Conservation (phyloP, 1,284 basidiomycete species). For the Austroboletus novae-zelandiae region DNA sequence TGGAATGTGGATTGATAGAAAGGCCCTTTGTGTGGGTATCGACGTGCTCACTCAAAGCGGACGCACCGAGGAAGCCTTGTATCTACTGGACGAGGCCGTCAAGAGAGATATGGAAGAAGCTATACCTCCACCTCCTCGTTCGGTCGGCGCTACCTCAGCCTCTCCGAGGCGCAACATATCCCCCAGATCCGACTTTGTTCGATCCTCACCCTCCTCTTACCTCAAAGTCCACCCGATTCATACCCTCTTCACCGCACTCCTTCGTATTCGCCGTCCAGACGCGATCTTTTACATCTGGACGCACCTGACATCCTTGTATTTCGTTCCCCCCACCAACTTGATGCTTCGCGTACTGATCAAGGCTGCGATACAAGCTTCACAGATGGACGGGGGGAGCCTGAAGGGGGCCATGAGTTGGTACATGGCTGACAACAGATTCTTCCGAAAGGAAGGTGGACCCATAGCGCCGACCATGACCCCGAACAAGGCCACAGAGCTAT, state of each 20-base stretch:
- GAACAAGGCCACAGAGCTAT: background rate
- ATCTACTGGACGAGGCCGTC: constrained; percentile 44
- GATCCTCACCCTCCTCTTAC: constrained; percentile 8
- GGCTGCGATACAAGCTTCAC: constrained; percentile 50
- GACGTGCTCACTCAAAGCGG: constrained; percentile 47
- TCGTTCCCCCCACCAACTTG: constrained; percentile 48
- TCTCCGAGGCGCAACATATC: constrained; percentile 2
- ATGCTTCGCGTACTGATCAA: constrained; percentile 62
- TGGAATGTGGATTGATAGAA: constrained; percentile 40
- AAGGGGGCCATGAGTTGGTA: constrained; percentile 41
- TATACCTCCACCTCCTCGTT: background rate
- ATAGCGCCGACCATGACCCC: constrained; percentile 12
- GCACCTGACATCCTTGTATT: constrained; percentile 52
- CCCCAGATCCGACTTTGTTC: background rate
- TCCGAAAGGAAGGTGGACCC: constrained; percentile 13
- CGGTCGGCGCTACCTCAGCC: background rate
- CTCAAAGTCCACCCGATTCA: constrained; percentile 44
- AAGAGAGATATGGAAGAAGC: constrained; percentile 14
- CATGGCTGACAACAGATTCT: constrained; percentile 21
- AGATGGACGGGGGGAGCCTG: constrained; percentile 46
- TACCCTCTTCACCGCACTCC: constrained; percentile 45
- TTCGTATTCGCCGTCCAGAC: constrained; percentile 52
- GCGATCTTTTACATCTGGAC: constrained; percentile 64
- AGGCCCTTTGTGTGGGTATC: constrained; percentile 49
- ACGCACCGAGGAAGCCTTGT: constrained; percentile 47